Percentiles rank a stretch among this genome's conserved stretches.
These are phyloP conservation scores for Casuarina cunninghamiana DNA, from an alignment of 306 rosid species.

Conservation along the genomic window DNA sequence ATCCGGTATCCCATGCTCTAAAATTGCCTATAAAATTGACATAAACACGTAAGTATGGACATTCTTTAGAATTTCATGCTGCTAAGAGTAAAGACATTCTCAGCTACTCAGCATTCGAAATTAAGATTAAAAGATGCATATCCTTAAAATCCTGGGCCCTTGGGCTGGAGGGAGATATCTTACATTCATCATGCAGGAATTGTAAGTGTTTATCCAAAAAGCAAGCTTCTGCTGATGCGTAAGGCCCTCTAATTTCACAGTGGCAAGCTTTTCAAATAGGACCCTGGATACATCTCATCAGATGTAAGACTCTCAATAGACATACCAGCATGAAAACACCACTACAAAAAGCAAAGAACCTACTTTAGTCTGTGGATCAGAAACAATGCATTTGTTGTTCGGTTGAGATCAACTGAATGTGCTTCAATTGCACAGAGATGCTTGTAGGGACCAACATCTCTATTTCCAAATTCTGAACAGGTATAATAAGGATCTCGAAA, in stretches of 20 bases:
- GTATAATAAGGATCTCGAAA: constrained; percentile 74
- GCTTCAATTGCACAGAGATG: constrained; percentile 61
- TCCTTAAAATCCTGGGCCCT: constrained; percentile 5
- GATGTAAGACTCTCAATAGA: not conserved
- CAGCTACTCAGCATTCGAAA: not conserved
- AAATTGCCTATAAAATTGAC: constrained; percentile 61
- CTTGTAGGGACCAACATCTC: constrained; percentile 68
- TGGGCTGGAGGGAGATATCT: constrained; percentile 27
- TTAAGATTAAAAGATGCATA: not conserved
- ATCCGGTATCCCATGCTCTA: constrained; percentile 86
- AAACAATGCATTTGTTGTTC: constrained; percentile 57
- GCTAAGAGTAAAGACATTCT: not conserved
- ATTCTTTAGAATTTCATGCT: not conserved
- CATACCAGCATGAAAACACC: constrained; percentile 9
- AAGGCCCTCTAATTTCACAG: constrained; percentile 78
- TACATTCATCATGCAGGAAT: constrained; percentile 91
- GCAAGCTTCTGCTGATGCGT: constrained; percentile 94
- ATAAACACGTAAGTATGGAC: constrained; percentile 10
- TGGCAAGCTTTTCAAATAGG: constrained; percentile 70
- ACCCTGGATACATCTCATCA: constrained; percentile 43
- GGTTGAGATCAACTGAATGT: constrained; percentile 60
- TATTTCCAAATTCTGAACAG: constrained; percentile 45
- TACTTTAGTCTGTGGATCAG: constrained; percentile 75
- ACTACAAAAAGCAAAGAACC: constrained; percentile 28
- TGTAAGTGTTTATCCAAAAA: constrained; percentile 91